Base-by-base conservation (phyloP, 2,329 filamentous ascomycete genomes). In the Cryphonectria nitschkei region DNA sequence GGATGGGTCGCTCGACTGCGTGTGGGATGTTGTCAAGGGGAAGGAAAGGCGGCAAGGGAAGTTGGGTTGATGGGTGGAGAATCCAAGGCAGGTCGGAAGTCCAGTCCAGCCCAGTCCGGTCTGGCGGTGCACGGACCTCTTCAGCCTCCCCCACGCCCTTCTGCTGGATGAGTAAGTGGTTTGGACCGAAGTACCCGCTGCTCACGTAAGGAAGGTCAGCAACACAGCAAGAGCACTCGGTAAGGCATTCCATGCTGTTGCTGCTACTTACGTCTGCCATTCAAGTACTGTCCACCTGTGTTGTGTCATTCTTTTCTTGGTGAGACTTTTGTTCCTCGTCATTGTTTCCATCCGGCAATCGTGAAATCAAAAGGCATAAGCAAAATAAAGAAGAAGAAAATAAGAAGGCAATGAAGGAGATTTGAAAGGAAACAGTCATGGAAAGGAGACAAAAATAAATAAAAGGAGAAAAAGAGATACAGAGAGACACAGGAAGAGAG, bases 51-150 rank as follows among this genome's bases (percentile, higher is more conserved):
- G 54, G 56, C 63, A 68, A 68, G 66, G 56, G 66, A 68, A 68
- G 70, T 71, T 69, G 67, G 67, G 67, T 67, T 65, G 68, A 64
- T 22, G 60, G 67, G 69, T 68, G 69, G 69, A 70, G 69, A 66
- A 54, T 50, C 32, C 22, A 52, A 65, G 29, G 63, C 63, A 50
- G 63, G 32, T 52, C 63, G 43, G 41, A 11, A 64, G 60, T 63
- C n/a, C 62, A 64, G 62, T 29, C 41, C 63, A 64, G 61, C 37
- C 39, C 61, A 64, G 63, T n/a, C n/a, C 13, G 43, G 26, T 32
- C 56, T 32, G 32, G 43, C 29, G 9, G 63, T 50, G 63, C 63
- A 65, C 63, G 41, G 63, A n/a, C 63, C 63, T 4, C n/a, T 50
- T 50, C 63, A 65, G 41, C 41, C 61, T 32, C 54, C 29, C 54